These are phyloP conservation scores for Sporobolomyces roseus DNA, from an alignment of 768 basidiomycete species.

Conservation along the genomic window DNA sequence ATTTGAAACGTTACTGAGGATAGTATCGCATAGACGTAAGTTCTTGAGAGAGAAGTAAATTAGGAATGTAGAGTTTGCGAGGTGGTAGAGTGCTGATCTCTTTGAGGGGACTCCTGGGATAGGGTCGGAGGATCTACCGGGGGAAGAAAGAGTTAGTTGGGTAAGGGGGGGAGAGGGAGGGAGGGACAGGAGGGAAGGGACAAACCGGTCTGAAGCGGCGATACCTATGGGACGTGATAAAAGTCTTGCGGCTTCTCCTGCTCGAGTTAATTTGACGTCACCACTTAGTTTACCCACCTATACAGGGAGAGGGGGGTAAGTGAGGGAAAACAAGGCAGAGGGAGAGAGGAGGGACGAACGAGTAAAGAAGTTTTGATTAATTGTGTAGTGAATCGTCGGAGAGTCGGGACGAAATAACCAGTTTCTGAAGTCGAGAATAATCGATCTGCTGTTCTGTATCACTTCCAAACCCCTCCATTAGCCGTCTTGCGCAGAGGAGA, in stretches of 20 bases:
- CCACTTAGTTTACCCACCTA: conserved; percentile 36
- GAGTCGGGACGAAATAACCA: conserved; percentile 41
- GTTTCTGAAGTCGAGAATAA: conserved; percentile 35
- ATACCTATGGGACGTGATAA: conserved; percentile 38
- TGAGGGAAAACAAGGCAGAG: background rate
- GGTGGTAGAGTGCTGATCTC: conserved; percentile 41
- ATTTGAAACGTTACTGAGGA: conserved; percentile 41
- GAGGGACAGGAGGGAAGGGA: background rate
- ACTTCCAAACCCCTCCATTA: background rate
- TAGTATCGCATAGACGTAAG: conserved; percentile 44
- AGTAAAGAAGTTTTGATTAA: conserved; percentile 29
- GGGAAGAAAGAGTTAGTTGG: background rate
- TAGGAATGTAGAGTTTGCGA: conserved; percentile 43
- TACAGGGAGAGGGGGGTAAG: background rate
- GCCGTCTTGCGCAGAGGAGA: background rate
- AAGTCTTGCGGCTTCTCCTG: conserved; percentile 36
- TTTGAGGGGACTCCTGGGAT: conserved; percentile 23
- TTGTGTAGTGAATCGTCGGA: conserved; percentile 29
- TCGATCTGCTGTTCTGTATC: conserved; percentile 27
- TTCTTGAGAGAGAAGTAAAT: conserved; percentile 45
- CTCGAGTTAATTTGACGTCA: conserved; percentile 36
- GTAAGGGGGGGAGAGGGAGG: background rate
- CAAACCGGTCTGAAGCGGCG: conserved; percentile 40
- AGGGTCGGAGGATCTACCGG: too few species aligned
- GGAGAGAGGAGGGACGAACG: conserved; percentile 19